Percentiles rank a stretch among this genome's conserved stretches.
phyloP scores from a whole-genome alignment of 495 filamentous ascomycete species.

The Penicillium coffeae region DNA sequence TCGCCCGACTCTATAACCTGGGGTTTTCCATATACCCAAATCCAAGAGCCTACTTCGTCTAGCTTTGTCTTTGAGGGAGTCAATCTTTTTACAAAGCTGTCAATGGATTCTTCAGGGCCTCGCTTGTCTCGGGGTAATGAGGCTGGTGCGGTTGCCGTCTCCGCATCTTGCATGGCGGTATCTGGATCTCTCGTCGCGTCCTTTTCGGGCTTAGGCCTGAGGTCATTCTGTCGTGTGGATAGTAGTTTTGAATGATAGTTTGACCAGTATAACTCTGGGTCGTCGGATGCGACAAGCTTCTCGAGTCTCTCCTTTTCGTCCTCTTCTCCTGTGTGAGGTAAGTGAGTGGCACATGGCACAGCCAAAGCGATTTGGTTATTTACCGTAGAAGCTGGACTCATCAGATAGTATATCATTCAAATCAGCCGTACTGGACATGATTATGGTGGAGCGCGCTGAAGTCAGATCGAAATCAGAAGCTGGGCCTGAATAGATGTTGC shows the following conservation, averaged over 20 bases:
- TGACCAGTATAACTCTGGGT: conserved; percentile 47
- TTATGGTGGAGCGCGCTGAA: neutral
- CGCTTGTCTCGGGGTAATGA: conserved; percentile 39
- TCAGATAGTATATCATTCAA: conserved; percentile 44
- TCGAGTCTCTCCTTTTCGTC: conserved; percentile 37
- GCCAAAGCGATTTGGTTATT: neutral
- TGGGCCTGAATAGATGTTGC: neutral
- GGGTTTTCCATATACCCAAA: conserved; percentile 55
- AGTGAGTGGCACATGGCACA: neutral
- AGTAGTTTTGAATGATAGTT: conserved; percentile 27
- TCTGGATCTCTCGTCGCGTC: neutral
- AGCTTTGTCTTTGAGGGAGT: conserved; percentile 56
- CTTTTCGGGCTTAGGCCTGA: neutral
- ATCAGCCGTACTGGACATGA: neutral
- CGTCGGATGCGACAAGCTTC: conserved; percentile 33
- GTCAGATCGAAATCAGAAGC: too few species aligned
- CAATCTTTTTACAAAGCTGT: conserved; percentile 60
- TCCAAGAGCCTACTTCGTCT: conserved; percentile 52
- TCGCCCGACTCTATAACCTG: conserved; percentile 22
- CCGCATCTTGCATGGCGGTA: conserved; percentile 1
- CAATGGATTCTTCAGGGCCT: conserved; percentile 53
- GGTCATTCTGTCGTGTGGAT: conserved; percentile 26
- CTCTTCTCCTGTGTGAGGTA: conserved; percentile 48
- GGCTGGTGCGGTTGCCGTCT: conserved; percentile 28
- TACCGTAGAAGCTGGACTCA: conserved; percentile 73